Evolutionary conservation across 768 basidiomycete species (phyloP).

Genomic region (Phylloporus arenicola): DNA sequence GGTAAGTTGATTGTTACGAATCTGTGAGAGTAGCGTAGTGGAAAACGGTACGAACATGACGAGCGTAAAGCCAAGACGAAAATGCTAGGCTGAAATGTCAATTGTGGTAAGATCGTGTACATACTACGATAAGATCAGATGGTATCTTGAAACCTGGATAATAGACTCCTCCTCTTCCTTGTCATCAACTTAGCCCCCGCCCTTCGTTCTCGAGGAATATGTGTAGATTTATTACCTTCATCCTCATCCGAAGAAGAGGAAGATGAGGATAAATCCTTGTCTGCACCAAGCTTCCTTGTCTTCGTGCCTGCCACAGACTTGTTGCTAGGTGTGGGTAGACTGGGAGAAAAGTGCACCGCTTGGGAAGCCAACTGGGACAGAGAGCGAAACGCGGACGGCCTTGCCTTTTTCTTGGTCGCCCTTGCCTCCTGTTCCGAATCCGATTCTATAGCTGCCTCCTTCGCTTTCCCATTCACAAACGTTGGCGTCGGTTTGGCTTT

Average conservation of each 20-base stretch:
- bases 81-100: not conserved
- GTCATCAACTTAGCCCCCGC: constrained; percentile 40
- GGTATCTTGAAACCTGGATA: constrained; percentile 2
- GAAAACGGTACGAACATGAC: too few relatives aligned
- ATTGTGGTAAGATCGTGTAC: not conserved
- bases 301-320: constrained; percentile 26
- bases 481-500: constrained; percentile 7
- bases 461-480: constrained; percentile 27
- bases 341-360: constrained; percentile 33
- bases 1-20: too few relatives aligned
- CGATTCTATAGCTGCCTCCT: constrained; percentile 28
- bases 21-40: too few relatives aligned
- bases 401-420: constrained; percentile 18
- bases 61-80: not conserved
- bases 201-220: constrained; percentile 54
- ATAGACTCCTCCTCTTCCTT: constrained; percentile 22
- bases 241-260: constrained; percentile 39
- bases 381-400: constrained; percentile 33
- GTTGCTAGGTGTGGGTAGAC: constrained; percentile 29
- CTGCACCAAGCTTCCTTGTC: constrained; percentile 13
- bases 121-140: not conserved
- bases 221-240: constrained; percentile 34
- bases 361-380: constrained; percentile 49
- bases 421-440: constrained; percentile 19
- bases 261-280: constrained; percentile 29